phyloP scores from a whole-genome alignment of 192 early-diverging fungal genomes.

The Coemansia sp. region DNA sequence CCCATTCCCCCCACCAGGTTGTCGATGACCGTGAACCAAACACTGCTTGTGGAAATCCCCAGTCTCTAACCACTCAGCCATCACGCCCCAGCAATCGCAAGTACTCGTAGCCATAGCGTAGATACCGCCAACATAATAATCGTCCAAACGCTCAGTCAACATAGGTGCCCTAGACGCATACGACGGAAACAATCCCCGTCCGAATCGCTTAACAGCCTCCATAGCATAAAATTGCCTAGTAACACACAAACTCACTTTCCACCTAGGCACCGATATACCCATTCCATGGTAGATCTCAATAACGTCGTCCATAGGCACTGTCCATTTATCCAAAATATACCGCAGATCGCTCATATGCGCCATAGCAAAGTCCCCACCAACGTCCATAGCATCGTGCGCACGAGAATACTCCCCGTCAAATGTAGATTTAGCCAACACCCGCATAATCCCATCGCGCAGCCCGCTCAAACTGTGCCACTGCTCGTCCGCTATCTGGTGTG shows the following conservation, averaged over 20 bases:
- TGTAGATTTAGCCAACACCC: conserved; percentile 38
- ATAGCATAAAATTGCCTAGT: conserved; percentile 48
- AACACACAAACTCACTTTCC: conserved; percentile 38
- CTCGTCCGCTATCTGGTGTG: conserved; percentile 53
- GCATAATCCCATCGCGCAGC: conserved; percentile 45
- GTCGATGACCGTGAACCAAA: conserved; percentile 22
- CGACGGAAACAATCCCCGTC: conserved; percentile 33
- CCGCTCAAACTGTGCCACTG: conserved; percentile 53
- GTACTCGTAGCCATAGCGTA: conserved; percentile 38
- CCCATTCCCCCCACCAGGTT: not conserved
- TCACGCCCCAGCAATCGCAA: conserved; percentile 32
- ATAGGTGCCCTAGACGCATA: conserved; percentile 65
- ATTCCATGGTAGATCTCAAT: conserved; percentile 36
- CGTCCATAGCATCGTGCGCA: conserved; percentile 50
- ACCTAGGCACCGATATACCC: conserved; percentile 23
- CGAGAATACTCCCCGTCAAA: conserved; percentile 39
- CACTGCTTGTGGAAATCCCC: conserved; percentile 38
- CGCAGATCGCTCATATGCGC: conserved; percentile 43
- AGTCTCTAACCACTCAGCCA: conserved; percentile 37
- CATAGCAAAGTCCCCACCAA: conserved; percentile 53
- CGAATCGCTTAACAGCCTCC: conserved; percentile 55
- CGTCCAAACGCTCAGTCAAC: conserved; percentile 67
- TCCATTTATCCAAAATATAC: conserved; percentile 41
- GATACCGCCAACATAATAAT: conserved; percentile 72
- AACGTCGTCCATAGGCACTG: conserved; percentile 44